Evolutionary conservation across 495 filamentous ascomycete genomes (phyloP), one percentile per base, ranked within the genome.

Genomic region (Hyaloscypha hepaticicola): DNA sequence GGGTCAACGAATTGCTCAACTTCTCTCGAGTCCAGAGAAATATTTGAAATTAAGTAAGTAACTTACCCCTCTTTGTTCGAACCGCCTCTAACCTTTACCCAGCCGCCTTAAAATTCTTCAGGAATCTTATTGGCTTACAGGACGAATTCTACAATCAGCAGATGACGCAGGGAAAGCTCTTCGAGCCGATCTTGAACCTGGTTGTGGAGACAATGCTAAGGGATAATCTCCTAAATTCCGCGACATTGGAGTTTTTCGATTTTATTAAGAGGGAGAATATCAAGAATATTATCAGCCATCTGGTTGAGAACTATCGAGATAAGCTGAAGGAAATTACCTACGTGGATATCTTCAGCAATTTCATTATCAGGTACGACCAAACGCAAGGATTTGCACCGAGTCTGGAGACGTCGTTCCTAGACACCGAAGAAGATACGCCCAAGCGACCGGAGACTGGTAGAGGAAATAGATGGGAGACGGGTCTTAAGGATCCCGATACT

Each of bases 31-130:
- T 64, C 90, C 90, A 16, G 92, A 97, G 76, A 98, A 98, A 77
- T 92, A 96, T 74, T 76, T 99, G 60, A 96, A 96, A 77, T 85
- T 99, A 5, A 88, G 91, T 95, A 77, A 77, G 89, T 80, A 21
- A 16, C 14, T 31, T n/a, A 19, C 22, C 55, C 31, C 28, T 8
- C 8, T 34, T 7, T 53, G 2, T 11, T 34, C 7, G n/a, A 26
- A 9, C 41, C 5, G 25, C 53, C n/a, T 26, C 64, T 72, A 53
- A 69, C 52, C 34, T 29, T 1, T 53, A 16, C 29, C 25, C 64
- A 96, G 92, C 89, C 71, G 93, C 93, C 16, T 80, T 99, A 63
- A 96, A 96, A 79, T 97, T 96, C 78, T 96, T 98, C 79, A 92
- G 95, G 31, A 90, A 88, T 22, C 85, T 94, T 64, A 86, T 97